Base-by-base conservation (phyloP, 139 green algal species). In the Chlamydomonas eustigma region DNA sequence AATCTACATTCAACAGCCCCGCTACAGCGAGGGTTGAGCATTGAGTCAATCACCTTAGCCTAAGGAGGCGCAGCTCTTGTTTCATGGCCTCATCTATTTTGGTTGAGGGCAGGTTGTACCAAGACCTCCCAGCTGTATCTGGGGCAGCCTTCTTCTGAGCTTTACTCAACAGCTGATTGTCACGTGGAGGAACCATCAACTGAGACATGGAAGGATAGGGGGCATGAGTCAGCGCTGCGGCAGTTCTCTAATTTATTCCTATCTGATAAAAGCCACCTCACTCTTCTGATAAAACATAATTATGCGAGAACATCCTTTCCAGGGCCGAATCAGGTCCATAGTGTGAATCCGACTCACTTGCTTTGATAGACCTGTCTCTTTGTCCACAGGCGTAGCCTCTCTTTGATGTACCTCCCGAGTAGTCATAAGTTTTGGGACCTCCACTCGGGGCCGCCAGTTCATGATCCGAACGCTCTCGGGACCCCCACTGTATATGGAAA, bases 31-130 rank as follows among this genome's bases (percentile, higher is more conserved):
- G n/a, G n/a, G n/a, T n/a, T n/a, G n/a, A n/a, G n/a, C n/a, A n/a
- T n/a, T n/a, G n/a, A n/a, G n/a, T n/a, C n/a, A n/a, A n/a, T n/a
- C 44, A 58, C 24, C 93, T 81, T 74, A 97, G 82, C 76, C 88
- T 82, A 65, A 96, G 81, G 78, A 94, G 80, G 4, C 85, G 83
- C 75, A 96, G 81, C 78, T 96, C 89, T 12, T 80, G 77, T 80
- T 92, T 93, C 36, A 91, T 75, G 18, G 93, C 88, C 31, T 84
- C 85, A 24, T 84, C 90, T 35, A 92, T 86, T 67, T 85, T 52
- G n/a, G 78, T 50, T 12, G 84, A 77, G 31, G 85, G 86, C 72
- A 94, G 37, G 65, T 58, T 30, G 38, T 35, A 63, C 76, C 83
- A 85, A 4, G 33, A 39, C 63, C 79, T 76, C 64, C 50, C 39